Percentiles rank a stretch among this genome's conserved stretches.
Conservation (phyloP, 306 rosid species). For the Lathyrus tuberosus region DNA sequence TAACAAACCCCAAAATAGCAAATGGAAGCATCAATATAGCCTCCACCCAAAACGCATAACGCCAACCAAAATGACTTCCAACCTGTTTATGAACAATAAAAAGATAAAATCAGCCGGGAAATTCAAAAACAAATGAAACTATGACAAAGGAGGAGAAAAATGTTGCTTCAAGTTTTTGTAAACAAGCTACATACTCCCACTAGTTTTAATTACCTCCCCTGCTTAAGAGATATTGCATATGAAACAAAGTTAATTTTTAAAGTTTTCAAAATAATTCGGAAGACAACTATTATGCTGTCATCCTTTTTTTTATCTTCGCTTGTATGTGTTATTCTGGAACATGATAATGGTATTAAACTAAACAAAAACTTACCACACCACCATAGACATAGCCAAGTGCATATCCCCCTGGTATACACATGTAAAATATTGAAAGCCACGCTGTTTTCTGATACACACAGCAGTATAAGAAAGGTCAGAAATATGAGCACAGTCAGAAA, state of each 20-base stretch:
- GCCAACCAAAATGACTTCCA: conserved; percentile 74
- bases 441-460: conserved; percentile 67
- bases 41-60: conserved; percentile 81
- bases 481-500: conserved; percentile 26
- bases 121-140: not conserved
- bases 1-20: conserved; percentile 71
- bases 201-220: conserved; percentile 12
- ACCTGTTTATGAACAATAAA: conserved; percentile 53
- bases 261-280: conserved; percentile 22
- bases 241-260: conserved; percentile 19
- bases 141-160: conserved; percentile 16
- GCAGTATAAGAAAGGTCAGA: conserved; percentile 31
- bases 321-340: not conserved
- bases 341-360: conserved; percentile 31
- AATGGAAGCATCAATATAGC: conserved; percentile 85
- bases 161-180: not conserved
- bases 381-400: conserved; percentile 90
- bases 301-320: conserved; percentile 10
- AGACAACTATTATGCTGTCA: conserved; percentile 7
- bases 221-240: conserved; percentile 13
- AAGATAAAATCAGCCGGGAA: conserved; percentile 9
- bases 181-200: conserved; percentile 10
- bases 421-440: conserved; percentile 83
- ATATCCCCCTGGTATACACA: conserved; percentile 90
- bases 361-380: conserved; percentile 70